Conservation (phyloP, 768 basidiomycete species). For the Lactarius indigo region DNA sequence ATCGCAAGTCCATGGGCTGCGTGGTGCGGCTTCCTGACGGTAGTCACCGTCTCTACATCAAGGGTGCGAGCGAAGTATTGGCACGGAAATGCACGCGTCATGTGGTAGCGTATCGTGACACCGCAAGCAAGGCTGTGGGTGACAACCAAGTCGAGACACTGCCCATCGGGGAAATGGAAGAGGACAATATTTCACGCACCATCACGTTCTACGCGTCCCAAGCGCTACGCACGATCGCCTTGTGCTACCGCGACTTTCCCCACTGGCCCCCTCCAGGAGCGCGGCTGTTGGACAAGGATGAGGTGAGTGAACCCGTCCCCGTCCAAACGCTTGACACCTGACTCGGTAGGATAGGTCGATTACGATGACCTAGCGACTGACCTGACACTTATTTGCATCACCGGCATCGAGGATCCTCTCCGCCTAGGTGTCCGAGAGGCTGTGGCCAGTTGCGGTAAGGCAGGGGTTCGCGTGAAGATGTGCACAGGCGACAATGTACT, state of each 20-base stretch:
- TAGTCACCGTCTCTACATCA: conserved; percentile 69
- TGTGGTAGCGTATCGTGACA: conserved; percentile 57
- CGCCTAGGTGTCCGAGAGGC: conserved; percentile 87
- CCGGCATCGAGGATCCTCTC: conserved; percentile 95
- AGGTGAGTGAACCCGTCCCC: conserved; percentile 40
- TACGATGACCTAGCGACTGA: conserved; percentile 67
- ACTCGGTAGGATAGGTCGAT: conserved; percentile 44
- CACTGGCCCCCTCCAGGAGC: conserved; percentile 73
- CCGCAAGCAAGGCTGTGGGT: conserved; percentile 29
- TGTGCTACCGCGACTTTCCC: conserved; percentile 88
- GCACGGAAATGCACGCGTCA: conserved; percentile 71
- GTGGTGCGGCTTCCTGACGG: conserved; percentile 62
- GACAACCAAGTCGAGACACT: conserved; percentile 46
- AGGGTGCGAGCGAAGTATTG: conserved; percentile 93
- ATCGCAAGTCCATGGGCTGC: conserved; percentile 93
- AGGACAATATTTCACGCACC: conserved; percentile 84
- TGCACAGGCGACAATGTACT: conserved; percentile 97
- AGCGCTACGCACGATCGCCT: conserved; percentile 87
- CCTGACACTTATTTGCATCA: conserved; percentile 83
- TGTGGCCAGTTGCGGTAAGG: conserved; percentile 79
- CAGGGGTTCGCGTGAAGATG: conserved; percentile 96
- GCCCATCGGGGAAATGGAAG: conserved; percentile 60
- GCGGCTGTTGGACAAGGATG: conserved; percentile 41
- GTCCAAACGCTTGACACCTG: not conserved
- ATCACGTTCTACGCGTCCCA: conserved; percentile 99